A percentile compares a stretch with the other conserved stretches of the same genome.
Conservation (phyloP, 108 stramenopile species). For the Fistulifera pelliculosa region DNA sequence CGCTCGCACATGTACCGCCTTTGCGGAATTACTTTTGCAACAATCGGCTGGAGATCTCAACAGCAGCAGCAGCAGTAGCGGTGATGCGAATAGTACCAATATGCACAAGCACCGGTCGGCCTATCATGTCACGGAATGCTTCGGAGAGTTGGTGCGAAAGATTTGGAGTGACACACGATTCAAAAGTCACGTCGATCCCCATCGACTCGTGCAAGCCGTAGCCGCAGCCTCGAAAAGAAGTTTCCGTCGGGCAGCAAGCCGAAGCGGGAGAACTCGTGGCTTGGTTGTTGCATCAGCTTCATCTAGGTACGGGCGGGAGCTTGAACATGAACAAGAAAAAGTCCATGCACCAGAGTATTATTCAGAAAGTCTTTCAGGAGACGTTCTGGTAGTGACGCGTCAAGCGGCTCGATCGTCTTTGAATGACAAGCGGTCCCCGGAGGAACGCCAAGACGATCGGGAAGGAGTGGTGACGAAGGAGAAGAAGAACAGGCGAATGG, state of each 20-base stretch:
- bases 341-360: slow-evolving; percentile 41
- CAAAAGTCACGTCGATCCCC: slow-evolving; percentile 91
- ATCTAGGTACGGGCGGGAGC: slow-evolving; percentile 72
- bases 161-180: slow-evolving; percentile 92
- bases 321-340: slow-evolving; percentile 29
- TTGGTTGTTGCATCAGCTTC: slow-evolving; percentile 92
- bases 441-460: slow-evolving; percentile 2
- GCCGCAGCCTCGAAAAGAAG: slow-evolving; percentile 78
- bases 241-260: slow-evolving; percentile 74
- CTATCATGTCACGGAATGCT: slow-evolving; percentile 51
- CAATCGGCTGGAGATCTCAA: no score
- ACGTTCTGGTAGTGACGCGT: slow-evolving; percentile 76
- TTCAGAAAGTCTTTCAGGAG: slow-evolving; percentile 91
- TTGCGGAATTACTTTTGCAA: slow-evolving; percentile 88
- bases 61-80: no score
- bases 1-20: slow-evolving; percentile 85
- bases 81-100: slow-evolving; percentile 11
- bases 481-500: slow-evolving; percentile 31
- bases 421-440: not conserved
- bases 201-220: slow-evolving; percentile 91
- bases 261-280: slow-evolving; percentile 93
- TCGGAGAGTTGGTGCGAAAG: slow-evolving; percentile 89
- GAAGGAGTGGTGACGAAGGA: slow-evolving; percentile 46
- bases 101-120: slow-evolving; percentile 33
- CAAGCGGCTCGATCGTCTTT: slow-evolving; percentile 28